A percentile compares a stretch with the other conserved stretches of the same genome.
Conservation (phyloP, 352 stramenopile genomes). For the Phytophthora capsici region DNA sequence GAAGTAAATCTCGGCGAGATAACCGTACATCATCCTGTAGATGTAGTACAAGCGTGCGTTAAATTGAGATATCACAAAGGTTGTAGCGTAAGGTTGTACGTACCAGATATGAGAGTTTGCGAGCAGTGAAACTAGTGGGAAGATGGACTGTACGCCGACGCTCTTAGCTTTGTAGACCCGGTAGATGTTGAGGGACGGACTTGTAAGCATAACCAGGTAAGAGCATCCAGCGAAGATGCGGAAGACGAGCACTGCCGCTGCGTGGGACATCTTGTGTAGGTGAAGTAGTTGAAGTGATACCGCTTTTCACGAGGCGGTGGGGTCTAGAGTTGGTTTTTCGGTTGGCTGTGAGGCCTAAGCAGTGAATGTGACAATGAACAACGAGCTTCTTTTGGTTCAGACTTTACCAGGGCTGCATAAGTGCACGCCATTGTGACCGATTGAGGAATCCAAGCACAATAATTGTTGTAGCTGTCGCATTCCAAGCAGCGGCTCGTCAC, state of each 20-base stretch:
- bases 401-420: slow-evolving; percentile 12
- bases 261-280: slow-evolving; percentile 27
- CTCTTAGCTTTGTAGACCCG: slow-evolving; percentile 43
- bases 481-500: slow-evolving; percentile 29
- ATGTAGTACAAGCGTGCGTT: slow-evolving; percentile 4
- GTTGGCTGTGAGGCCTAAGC: slow-evolving; percentile 9
- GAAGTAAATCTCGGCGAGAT: slow-evolving; percentile 56
- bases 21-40: slow-evolving; percentile 57
- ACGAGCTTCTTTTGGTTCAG: slow-evolving; percentile 3
- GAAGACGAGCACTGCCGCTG: slow-evolving; percentile 20
- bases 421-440: slow-evolving; percentile 16
- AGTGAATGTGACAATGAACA: slow-evolving; percentile 27
- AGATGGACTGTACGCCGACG: slow-evolving; percentile 49
- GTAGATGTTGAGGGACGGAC: slow-evolving; percentile 50
- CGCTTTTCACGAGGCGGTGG: neutral
- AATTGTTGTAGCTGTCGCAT: slow-evolving; percentile 12
- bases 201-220: slow-evolving; percentile 42
- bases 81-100: neutral
- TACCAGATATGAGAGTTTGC: slow-evolving; percentile 52
- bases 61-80: no score
- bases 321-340: slow-evolving; percentile 3
- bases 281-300: slow-evolving; percentile 25
- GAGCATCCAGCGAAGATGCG: slow-evolving; percentile 31
- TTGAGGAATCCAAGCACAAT: slow-evolving; percentile 24
- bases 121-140: slow-evolving; percentile 52